Evolutionary conservation across 1,284 basidiomycete species (phyloP).

Genomic region (Cystobasidium sp.): DNA sequence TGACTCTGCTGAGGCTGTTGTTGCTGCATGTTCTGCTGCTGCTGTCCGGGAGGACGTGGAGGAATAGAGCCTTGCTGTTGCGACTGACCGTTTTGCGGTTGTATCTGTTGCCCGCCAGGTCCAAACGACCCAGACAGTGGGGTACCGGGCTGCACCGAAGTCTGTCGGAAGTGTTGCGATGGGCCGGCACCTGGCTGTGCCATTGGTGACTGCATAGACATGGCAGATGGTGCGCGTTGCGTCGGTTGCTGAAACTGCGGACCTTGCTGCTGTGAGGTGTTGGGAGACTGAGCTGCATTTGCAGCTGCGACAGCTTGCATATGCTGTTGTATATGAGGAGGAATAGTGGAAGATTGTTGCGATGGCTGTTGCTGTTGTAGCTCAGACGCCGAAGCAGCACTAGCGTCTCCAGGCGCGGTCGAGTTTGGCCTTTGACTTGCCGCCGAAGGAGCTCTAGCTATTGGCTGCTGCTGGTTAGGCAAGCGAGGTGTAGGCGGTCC

Average conservation of each 20-base stretch:
- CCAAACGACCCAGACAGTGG: background rate
- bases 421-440: background rate
- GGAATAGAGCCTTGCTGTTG: background rate
- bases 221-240: slow-evolving; percentile 28
- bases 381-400: background rate
- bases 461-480: slow-evolving; percentile 17
- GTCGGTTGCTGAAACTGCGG: slow-evolving; percentile 2
- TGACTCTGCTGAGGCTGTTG: background rate
- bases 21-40: slow-evolving; percentile 3
- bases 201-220: slow-evolving; percentile 25
- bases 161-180: slow-evolving; percentile 25
- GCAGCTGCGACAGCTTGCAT: slow-evolving; percentile 24
- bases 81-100: slow-evolving; percentile 7
- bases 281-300: slow-evolving; percentile 4
- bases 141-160: slow-evolving; percentile 22
- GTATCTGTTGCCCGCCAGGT: background rate
- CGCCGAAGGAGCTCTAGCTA: background rate
- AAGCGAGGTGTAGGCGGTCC: slow-evolving; percentile 27
- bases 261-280: background rate
- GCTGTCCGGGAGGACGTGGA: background rate
- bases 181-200: background rate
- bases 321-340: slow-evolving; percentile 40
- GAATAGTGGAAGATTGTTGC: slow-evolving; percentile 23
- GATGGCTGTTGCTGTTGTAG: background rate
- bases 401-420: background rate